Evolutionary conservation across 331 rosid genomes (phyloP), one percentile per base, ranked within the genome.

Genomic region (Quercus phellos): DNA sequence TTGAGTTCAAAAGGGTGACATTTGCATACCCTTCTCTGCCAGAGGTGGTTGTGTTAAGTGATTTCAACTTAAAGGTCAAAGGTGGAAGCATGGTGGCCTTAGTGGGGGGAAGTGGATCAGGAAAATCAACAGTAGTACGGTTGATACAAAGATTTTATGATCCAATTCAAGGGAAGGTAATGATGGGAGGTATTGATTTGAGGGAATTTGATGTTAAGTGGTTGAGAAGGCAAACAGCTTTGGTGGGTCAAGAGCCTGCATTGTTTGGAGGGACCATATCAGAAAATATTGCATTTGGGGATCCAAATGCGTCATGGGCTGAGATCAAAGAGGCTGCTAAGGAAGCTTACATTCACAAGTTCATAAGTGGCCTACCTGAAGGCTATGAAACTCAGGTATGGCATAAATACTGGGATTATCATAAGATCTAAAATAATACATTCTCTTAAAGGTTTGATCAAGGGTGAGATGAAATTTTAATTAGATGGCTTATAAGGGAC

Each of bases 191-290:
- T n/a, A 70, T 84, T 43, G 96, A 92, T 78, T 84, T 89, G 89
- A 92, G 77, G 75, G 94, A 89, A 80, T 51, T 87, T 75, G 90
- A 88, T 84, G 80, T 89, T 51, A 92, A 94, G 74, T 94, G 97
- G 97, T 63, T 94, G 80, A 89, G 97, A 87, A 87, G 82, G 79
- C 97, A 90, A 80, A 86, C 84, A 18, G 92, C 95, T 83, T 84
- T 92, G 82, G 98, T 92, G 72, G 90, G 97, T 77, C 97, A 92
- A 88, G 97, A 90, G 80, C 97, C 97, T 69, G 89, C 95, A 76
- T 60, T 94, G 74, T 92, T 90, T 87, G 87, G 89, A 69, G 97
- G 97, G 72, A 94, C 90, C 51, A 85, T 90, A 74, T 87, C 90
- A 83, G 94, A 92, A 24, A 94, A 92, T 73, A 92, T 94, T 85